A percentile compares a stretch with the other conserved stretches of the same genome.
Conservation (phyloP, 2,329 filamentous ascomycete species). For the Leptographium lundbergii region DNA sequence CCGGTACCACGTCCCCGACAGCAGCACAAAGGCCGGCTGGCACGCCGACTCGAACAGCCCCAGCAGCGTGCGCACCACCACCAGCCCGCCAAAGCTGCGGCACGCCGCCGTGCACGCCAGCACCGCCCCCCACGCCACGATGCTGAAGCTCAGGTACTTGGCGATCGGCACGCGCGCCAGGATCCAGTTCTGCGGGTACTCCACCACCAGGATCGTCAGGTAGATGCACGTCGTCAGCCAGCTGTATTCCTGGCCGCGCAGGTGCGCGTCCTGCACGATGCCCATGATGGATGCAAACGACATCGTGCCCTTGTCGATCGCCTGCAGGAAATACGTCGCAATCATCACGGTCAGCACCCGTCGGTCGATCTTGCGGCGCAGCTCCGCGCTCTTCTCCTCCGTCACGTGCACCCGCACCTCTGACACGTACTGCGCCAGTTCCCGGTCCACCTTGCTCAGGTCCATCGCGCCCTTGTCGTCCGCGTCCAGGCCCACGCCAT, state of each 20-base stretch:
- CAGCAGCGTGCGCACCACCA: slow-evolving; percentile 50
- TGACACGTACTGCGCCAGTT: slow-evolving; percentile 57
- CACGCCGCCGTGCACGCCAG: slow-evolving; percentile 50
- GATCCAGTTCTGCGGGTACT: slow-evolving; percentile 54
- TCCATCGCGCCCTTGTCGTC: neutral
- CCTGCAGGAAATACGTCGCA: slow-evolving; percentile 59
- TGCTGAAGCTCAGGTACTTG: slow-evolving; percentile 52
- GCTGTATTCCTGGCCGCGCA: slow-evolving; percentile 37
- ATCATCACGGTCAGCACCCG: slow-evolving; percentile 61
- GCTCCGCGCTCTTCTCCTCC: slow-evolving; percentile 43
- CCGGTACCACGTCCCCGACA: slow-evolving; percentile 60
- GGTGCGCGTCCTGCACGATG: slow-evolving; percentile 35
- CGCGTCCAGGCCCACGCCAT: neutral
- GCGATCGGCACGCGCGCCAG: slow-evolving; percentile 47
- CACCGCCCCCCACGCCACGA: slow-evolving; percentile 49
- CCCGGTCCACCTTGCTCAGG: slow-evolving; percentile 35
- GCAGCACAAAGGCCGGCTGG: slow-evolving; percentile 54
- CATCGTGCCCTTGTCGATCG: slow-evolving; percentile 55
- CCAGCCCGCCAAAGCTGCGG: slow-evolving; percentile 44
- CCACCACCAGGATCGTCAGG: slow-evolving; percentile 56
- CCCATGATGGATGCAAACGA: slow-evolving; percentile 54
- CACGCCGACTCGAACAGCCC: slow-evolving; percentile 61
- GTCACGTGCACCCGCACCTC: slow-evolving; percentile 43
- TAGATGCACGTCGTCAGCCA: slow-evolving; percentile 68
- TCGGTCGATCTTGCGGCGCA: slow-evolving; percentile 53